Evolutionary conservation across 1,284 basidiomycete genomes (phyloP).

Genomic region (Trichosporon faecale): DNA sequence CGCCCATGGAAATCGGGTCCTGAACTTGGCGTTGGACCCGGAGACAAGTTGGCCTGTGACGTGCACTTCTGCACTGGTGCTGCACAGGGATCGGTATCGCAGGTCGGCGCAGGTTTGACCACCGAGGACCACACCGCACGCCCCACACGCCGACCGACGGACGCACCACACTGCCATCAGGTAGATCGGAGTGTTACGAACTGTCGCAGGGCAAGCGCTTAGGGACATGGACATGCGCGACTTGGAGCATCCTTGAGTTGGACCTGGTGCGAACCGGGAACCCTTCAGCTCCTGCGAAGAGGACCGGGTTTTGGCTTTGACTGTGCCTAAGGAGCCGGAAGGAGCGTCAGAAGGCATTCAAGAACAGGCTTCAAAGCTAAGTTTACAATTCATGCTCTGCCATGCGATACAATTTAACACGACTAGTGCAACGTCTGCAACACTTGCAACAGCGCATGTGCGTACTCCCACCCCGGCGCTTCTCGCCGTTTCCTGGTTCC

Average conservation of each 20-base stretch:
- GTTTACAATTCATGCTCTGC: constrained; percentile 11
- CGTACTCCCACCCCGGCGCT: not conserved
- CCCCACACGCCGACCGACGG: too few species aligned
- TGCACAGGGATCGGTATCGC: not conserved
- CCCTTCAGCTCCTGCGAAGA: too few species aligned
- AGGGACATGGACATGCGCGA: not conserved
- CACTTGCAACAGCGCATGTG: not conserved
- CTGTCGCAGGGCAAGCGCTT: not conserved
- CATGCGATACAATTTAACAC: constrained; percentile 9
- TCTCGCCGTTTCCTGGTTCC: not conserved
- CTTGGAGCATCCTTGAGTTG: not conserved
- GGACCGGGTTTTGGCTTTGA: not conserved
- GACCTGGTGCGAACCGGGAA: not conserved
- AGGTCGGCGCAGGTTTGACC: not conserved
- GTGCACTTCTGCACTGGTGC: too few species aligned
- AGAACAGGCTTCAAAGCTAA: constrained; percentile 7
- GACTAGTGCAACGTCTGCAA: not conserved
- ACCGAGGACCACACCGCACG: not conserved
- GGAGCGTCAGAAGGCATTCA: constrained; percentile 8
- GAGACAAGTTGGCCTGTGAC: too few species aligned
- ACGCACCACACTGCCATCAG: not conserved
- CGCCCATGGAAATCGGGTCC: not conserved
- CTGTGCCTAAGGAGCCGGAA: constrained; percentile 9
- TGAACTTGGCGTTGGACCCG: not conserved
- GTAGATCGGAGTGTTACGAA: not conserved